phyloP scores from a whole-genome alignment of 306 rosid species.

The Lathyrus sativus region DNA sequence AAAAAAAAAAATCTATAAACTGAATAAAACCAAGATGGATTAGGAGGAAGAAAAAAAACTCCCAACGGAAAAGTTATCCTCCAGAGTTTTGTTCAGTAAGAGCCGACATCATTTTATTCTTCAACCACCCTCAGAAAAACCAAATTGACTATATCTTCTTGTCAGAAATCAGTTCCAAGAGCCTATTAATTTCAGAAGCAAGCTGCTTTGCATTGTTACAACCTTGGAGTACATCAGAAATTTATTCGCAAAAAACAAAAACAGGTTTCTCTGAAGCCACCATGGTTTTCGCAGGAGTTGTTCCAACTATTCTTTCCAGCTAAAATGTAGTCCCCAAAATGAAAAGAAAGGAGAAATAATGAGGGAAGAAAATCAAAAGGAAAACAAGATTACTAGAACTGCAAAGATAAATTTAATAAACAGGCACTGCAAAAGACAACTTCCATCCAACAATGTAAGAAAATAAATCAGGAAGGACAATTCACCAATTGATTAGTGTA shows the following conservation, averaged over 20 bases:
- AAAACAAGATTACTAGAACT: conserved; percentile 5
- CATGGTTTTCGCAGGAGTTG: conserved; percentile 44
- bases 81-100: not conserved
- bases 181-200: not conserved
- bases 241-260: conserved; percentile 49
- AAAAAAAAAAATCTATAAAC: not conserved
- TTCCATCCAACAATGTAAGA: not conserved
- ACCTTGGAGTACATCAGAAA: not conserved
- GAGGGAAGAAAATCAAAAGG: not conserved
- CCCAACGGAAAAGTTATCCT: not conserved
- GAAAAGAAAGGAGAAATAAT: not conserved
- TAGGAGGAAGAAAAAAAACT: not conserved
- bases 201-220: conserved; percentile 2
- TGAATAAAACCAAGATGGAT: not conserved
- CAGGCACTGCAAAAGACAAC: conserved; percentile 17
- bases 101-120: not conserved
- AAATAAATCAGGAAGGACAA: too few relatives aligned
- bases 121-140: conserved; percentile 9
- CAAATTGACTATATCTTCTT: conserved; percentile 5
- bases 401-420: not conserved
- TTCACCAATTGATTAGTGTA: too few relatives aligned
- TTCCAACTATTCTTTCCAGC: conserved; percentile 56
- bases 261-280: conserved; percentile 46
- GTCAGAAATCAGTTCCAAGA: conserved; percentile 8
- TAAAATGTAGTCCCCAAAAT: conserved; percentile 28